These are phyloP conservation scores for Abrus pulchellus DNA, from an alignment of 306 rosid genomes.

Conservation along the genomic window DNA sequence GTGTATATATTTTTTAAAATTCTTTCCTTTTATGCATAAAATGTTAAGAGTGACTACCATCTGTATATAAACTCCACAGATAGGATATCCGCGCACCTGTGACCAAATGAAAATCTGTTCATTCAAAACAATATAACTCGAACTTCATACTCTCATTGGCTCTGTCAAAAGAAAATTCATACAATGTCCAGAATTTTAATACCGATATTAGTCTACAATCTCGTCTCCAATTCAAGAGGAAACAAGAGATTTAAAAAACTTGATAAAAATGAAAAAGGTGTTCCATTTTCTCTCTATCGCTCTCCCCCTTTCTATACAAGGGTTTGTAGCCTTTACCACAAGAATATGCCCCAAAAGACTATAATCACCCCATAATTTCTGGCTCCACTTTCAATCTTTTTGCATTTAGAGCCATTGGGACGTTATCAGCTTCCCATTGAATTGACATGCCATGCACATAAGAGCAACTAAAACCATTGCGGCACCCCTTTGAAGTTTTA, in stretches of 20 bases:
- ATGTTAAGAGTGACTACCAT: too few relatives aligned
- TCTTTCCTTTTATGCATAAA: too few relatives aligned
- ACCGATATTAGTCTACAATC: neutral
- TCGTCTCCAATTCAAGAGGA: neutral
- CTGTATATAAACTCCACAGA: too few relatives aligned
- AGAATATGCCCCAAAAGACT: neutral
- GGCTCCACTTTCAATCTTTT: slow-evolving; percentile 66
- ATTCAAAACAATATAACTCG: too few relatives aligned
- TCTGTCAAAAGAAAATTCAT: too few relatives aligned
- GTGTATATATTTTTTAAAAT: too few relatives aligned
- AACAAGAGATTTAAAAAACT: neutral
- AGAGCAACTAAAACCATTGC: slow-evolving; percentile 67
- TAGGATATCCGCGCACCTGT: too few relatives aligned
- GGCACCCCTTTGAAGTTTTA: slow-evolving; percentile 68
- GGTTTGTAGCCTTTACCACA: slow-evolving; percentile 12
- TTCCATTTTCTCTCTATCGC: neutral
- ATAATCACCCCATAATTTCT: slow-evolving; percentile 48
- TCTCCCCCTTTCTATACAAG: neutral
- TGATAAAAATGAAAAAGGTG: neutral
- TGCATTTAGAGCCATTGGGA: slow-evolving; percentile 47
- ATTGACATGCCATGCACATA: slow-evolving; percentile 55
- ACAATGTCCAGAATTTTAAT: too few relatives aligned
- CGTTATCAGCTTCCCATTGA: slow-evolving; percentile 43
- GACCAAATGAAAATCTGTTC: too few relatives aligned
- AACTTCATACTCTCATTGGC: too few relatives aligned